These are phyloP conservation scores for Penicillium sumatraense DNA, from an alignment of 2,329 filamentous ascomycete genomes.

Conservation along the genomic window DNA sequence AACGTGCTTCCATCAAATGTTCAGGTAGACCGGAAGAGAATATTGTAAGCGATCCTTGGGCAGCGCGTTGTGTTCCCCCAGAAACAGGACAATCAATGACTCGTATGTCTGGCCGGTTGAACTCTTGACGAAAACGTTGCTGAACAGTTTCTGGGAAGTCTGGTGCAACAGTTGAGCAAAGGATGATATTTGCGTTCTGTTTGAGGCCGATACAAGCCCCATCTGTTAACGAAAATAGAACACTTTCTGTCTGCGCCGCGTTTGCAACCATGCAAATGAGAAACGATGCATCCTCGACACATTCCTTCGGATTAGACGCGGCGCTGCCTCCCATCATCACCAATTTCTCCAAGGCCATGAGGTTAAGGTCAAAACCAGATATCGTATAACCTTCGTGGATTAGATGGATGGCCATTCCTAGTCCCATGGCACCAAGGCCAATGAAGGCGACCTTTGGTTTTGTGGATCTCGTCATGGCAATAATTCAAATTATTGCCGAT, in stretches of 20 bases:
- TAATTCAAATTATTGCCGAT: too few relatives aligned
- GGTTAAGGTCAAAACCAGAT: conserved; percentile 40
- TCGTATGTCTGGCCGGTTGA: conserved; percentile 30
- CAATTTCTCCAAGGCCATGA: conserved; percentile 36
- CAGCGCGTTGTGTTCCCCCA: conserved; percentile 43
- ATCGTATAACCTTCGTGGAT: conserved; percentile 38
- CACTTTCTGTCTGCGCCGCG: conserved; percentile 36
- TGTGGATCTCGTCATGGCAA: too few relatives aligned
- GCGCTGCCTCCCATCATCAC: conserved; percentile 26
- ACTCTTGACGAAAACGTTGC: conserved; percentile 19
- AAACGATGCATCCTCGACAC: conserved; percentile 34
- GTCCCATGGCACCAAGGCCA: conserved; percentile 46
- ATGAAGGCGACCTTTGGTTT: conserved; percentile 40
- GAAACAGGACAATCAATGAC: conserved; percentile 46
- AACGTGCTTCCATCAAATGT: conserved; percentile 26
- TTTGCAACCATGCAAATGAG: conserved; percentile 46
- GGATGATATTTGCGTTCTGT: conserved; percentile 35
- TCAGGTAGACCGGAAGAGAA: conserved; percentile 37
- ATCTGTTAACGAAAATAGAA: conserved; percentile 36
- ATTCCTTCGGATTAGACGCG: conserved; percentile 33
- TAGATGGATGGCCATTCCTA: conserved; percentile 44
- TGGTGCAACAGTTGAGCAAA: conserved; percentile 45
- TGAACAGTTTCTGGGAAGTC: conserved; percentile 28
- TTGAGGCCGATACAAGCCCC: conserved; percentile 32
- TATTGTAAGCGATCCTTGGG: conserved; percentile 42